Evolutionary conservation across 2,329 filamentous ascomycete genomes (phyloP), one percentile per base, ranked within the genome.

Genomic region (Dendrostoma leiphaemia): DNA sequence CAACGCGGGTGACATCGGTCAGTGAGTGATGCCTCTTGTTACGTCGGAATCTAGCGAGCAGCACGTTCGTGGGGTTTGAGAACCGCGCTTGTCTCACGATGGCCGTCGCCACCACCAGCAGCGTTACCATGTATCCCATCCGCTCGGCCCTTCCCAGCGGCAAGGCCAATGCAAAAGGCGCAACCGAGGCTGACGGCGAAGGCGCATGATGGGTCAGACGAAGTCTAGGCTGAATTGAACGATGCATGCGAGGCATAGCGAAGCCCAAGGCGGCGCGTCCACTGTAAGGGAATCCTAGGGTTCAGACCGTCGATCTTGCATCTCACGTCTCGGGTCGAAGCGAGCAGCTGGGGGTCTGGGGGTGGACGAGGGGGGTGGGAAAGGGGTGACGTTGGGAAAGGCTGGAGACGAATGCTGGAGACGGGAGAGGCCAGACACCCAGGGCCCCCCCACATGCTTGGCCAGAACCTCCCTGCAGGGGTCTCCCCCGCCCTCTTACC

Each of bases 221-320:
- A 41, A 26, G 44, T 26, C 28, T 37, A 47, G 45, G 37, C 13
- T 40, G 46, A 51, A 51, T 51, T 51, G 48, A 45, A 34, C 38
- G 41, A 43, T 17, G 21, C 29, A 43, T 15, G 15, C 13, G n/a
- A 28, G 26, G 21, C 4, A 3, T 15, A 10, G 13, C 15, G 29
- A 43, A 19, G 17, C 38, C 24, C 19, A 28, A 10, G 26, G 28
- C 19, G 19, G 44, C n/a, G 19, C n/a, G 19, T 12, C 21, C 17
- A 21, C 12, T 23, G 34, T 21, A 41, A 15, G 32, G 52, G 24
- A 37, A 44, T 47, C 51, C 28, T 26, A 50, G 32, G 35, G 35
- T 53, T 53, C 49, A 56, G 54, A 56, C 54, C 19, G 54, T 43
- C 32, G 54, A 56, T 56, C 54, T 24, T 56, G 54, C 49, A 46